Conservation (phyloP, 768 basidiomycete species). For the Termitomyces sp. region DNA sequence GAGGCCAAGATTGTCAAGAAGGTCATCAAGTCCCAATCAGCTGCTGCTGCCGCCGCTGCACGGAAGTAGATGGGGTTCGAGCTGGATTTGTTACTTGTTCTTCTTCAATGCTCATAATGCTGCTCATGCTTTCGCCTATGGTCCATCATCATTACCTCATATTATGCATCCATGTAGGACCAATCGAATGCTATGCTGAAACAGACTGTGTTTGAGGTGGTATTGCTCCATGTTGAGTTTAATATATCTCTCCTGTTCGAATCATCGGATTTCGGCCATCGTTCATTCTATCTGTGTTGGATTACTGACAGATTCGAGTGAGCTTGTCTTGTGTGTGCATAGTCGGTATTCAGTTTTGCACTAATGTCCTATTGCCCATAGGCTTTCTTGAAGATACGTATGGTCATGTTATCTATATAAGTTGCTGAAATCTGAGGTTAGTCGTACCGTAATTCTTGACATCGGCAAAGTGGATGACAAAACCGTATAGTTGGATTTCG, state of each 20-base stretch:
- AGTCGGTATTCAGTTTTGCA: no score
- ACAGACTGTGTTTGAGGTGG: neutral
- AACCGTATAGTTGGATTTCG: no score
- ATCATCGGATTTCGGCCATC: neutral
- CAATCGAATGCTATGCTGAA: constrained; percentile 8
- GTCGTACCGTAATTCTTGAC: neutral
- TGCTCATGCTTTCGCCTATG: constrained; percentile 16
- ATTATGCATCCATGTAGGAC: constrained; percentile 24
- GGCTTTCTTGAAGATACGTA: neutral
- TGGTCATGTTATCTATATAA: neutral
- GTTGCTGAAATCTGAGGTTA: neutral
- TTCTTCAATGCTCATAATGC: constrained; percentile 9
- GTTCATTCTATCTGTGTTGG: neutral
- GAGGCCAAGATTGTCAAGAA: constrained; percentile 99
- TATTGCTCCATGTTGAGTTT: neutral
- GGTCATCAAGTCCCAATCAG: constrained; percentile 85
- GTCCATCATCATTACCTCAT: constrained; percentile 3
- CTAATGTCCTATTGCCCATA: neutral
- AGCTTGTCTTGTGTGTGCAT: no score
- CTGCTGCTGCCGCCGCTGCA: constrained; percentile 26
- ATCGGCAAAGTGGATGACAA: neutral
- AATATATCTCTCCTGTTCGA: neutral
- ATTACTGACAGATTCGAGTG: no score
- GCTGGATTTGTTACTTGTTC: constrained; percentile 7
- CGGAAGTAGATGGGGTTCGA: constrained; percentile 33